A percentile compares a stretch with the other conserved stretches of the same genome.
Evolutionary conservation across 495 filamentous ascomycete species (phyloP).

Genomic region (Penicillium roqueforti): DNA sequence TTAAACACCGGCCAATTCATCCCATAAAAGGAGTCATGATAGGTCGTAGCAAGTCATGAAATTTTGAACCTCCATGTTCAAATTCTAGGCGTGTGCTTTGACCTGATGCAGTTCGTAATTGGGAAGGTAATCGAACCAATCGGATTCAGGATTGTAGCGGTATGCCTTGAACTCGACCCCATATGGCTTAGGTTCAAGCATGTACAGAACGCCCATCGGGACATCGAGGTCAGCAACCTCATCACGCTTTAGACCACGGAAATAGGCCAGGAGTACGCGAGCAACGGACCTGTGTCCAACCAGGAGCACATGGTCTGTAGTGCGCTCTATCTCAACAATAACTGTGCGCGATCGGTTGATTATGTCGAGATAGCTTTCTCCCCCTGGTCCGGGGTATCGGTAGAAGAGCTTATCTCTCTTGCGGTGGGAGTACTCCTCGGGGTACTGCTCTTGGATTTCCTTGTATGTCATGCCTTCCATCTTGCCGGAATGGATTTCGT

Average conservation of each 20-base stretch:
- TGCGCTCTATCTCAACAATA: conserved; percentile 94
- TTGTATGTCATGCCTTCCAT: conserved; percentile 95
- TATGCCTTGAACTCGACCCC: conserved; percentile 96
- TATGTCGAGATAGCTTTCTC: conserved; percentile 93
- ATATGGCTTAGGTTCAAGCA: conserved; percentile 95
- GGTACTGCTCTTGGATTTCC: conserved; percentile 70
- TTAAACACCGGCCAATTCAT: background rate
- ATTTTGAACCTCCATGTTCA: background rate
- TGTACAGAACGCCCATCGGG: conserved; percentile 86
- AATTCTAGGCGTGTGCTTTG: conserved; percentile 5
- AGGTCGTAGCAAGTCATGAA: conserved; percentile 22
- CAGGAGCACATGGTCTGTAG: conserved; percentile 89
- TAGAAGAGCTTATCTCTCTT: conserved; percentile 82
- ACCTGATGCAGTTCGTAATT: conserved; percentile 67
- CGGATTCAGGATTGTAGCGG: conserved; percentile 68
- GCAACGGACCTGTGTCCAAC: conserved; percentile 87
- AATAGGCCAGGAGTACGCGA: conserved; percentile 90
- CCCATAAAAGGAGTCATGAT: conserved; percentile 14
- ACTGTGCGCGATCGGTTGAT: conserved; percentile 94
- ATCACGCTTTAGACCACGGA: conserved; percentile 82
- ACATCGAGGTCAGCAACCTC: conserved; percentile 91
- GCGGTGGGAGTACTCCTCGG: conserved; percentile 72
- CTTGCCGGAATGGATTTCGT: conserved; percentile 86
- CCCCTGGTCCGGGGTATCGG: conserved; percentile 90
- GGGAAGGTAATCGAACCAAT: conserved; percentile 78